These are phyloP conservation scores for Buxus sempervirens DNA, from an alignment of 164 flowering plant species.

Conservation along the genomic window DNA sequence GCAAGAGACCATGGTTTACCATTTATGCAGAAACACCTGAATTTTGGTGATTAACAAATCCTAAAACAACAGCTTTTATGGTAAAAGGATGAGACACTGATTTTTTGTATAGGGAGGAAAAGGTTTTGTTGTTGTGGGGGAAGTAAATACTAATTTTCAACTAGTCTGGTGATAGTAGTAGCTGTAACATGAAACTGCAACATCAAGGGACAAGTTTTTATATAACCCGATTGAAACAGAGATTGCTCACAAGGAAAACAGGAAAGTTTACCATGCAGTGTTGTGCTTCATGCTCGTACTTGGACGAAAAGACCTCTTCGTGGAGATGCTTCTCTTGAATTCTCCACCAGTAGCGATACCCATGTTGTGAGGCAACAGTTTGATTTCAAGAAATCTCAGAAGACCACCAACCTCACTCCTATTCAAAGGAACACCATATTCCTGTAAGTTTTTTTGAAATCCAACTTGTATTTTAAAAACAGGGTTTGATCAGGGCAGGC, in stretches of 20 bases:
- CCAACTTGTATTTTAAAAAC: not conserved
- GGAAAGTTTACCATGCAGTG: constrained; percentile 63
- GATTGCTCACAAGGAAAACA: not conserved
- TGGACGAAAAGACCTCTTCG: constrained; percentile 74
- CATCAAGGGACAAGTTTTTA: not conserved
- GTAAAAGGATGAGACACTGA: too few species aligned
- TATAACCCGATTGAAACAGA: not conserved
- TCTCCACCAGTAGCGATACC: constrained; percentile 70
- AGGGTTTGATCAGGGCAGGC: not conserved
- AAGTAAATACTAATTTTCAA: too few species aligned
- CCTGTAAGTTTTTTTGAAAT: constrained; percentile 2
- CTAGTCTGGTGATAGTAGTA: too few species aligned
- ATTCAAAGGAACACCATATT: constrained; percentile 1
- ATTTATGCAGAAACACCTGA: too few species aligned
- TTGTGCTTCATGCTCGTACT: constrained; percentile 66
- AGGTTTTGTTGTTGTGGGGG: too few species aligned
- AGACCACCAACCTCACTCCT: constrained; percentile 9
- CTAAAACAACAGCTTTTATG: too few species aligned
- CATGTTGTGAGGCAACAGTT: constrained; percentile 33
- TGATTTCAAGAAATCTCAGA: not conserved
- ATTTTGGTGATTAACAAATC: too few species aligned
- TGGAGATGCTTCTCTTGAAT: constrained; percentile 78
- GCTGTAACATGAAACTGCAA: not conserved
- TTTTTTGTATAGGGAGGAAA: too few species aligned
- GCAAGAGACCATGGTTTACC: too few species aligned